Percentiles rank a stretch among this genome's conserved stretches.
Evolutionary conservation across 2,329 filamentous ascomycete genomes (phyloP).

Genomic region (Fusarium sarcochroum): DNA sequence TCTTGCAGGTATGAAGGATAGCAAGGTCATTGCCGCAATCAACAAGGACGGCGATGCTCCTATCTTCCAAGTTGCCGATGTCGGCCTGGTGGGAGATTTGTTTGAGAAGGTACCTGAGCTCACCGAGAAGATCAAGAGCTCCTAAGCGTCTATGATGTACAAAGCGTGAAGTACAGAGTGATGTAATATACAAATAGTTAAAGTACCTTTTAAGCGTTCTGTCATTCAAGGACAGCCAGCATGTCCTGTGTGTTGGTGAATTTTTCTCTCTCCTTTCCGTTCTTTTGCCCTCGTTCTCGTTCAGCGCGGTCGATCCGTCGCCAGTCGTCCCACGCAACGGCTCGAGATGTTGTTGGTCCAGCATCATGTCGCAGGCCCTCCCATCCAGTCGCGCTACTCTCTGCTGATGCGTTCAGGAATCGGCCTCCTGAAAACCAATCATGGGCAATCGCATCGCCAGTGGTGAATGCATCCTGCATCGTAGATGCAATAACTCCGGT

Average conservation of each 20-base stretch:
- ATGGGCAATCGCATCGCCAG: constrained; percentile 84
- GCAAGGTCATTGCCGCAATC: constrained; percentile 98
- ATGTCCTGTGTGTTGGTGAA: constrained; percentile 71
- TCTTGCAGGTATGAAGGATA: constrained; percentile 99
- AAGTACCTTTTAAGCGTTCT: constrained; percentile 40
- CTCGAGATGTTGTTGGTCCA: constrained; percentile 65
- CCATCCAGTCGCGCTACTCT: constrained; percentile 72
- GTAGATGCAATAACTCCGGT: constrained; percentile 97
- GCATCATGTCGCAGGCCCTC: constrained; percentile 77
- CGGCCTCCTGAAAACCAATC: constrained; percentile 73
- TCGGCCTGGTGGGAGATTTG: constrained; percentile 93
- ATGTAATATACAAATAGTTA: constrained; percentile 49
- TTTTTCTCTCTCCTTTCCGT: constrained; percentile 85
- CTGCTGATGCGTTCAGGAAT: constrained; percentile 54
- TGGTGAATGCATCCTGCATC: constrained; percentile 94
- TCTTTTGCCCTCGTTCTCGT: constrained; percentile 71
- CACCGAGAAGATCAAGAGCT: constrained; percentile 89
- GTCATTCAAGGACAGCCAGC: constrained; percentile 64
- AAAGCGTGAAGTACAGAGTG: constrained; percentile 39
- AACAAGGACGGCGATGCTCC: constrained; percentile 98
- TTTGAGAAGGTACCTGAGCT: constrained; percentile 97
- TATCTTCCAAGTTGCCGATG: constrained; percentile 98
- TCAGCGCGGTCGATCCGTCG: constrained; percentile 84
- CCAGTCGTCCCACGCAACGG: constrained; percentile 90
- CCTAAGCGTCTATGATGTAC: constrained; percentile 49